Conservation (phyloP, 2,329 filamentous ascomycete species). For the Pseudogymnoascus sp. region DNA sequence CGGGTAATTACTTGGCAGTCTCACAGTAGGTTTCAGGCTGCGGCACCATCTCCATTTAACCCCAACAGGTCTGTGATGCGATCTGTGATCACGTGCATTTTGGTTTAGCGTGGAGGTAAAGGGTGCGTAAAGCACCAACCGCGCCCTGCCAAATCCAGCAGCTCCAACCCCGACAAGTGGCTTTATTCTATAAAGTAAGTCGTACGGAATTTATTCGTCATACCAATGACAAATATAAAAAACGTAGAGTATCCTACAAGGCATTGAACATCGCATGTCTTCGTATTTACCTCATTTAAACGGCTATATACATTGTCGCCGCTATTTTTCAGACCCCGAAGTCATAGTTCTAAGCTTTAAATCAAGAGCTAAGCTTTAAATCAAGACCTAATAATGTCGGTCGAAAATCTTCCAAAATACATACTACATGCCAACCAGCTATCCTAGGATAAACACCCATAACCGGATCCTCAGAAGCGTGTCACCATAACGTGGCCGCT, state of each 20-base stretch:
- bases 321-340: background rate
- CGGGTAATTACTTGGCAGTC: too few species aligned
- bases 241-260: background rate
- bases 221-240: background rate
- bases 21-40: too few species aligned
- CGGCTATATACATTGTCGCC: background rate
- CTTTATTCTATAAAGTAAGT: background rate
- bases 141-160: too few species aligned
- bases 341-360: background rate
- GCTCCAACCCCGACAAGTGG: too few species aligned
- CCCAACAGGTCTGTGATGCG: too few species aligned
- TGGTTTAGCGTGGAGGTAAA: too few species aligned
- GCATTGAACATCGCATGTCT: background rate
- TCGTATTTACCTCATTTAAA: background rate
- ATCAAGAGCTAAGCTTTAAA: background rate
- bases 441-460: background rate
- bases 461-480: background rate
- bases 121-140: too few species aligned
- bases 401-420: background rate
- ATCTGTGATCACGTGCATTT: too few species aligned
- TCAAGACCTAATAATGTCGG: background rate
- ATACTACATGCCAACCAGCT: background rate
- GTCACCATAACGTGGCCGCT: background rate
- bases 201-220: background rate
- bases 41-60: too few species aligned